phyloP scores from a whole-genome alignment of 2,329 filamentous ascomycete genomes.

The Cytospora piceicola region DNA sequence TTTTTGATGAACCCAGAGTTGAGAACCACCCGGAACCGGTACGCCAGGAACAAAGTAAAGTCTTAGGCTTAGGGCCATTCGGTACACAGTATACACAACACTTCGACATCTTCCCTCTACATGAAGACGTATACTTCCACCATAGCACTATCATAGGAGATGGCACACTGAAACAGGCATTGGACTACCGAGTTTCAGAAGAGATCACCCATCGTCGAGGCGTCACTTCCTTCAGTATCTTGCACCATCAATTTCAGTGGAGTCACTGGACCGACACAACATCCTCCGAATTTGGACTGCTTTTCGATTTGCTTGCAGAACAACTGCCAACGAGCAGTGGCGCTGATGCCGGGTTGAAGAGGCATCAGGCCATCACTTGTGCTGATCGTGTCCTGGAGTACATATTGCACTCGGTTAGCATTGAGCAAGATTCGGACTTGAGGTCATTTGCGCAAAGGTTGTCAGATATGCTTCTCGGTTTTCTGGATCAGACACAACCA shows the following conservation, averaged over 20 bases:
- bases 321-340: constrained; percentile 40
- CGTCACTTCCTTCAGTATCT: constrained; percentile 50
- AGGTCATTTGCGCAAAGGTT: constrained; percentile 50
- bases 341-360: constrained; percentile 29
- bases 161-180: constrained; percentile 50
- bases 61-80: constrained; percentile 62
- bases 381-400: constrained; percentile 54
- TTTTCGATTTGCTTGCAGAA: constrained; percentile 63
- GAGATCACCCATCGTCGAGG: constrained; percentile 37
- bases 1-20: constrained; percentile 33
- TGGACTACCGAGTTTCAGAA: constrained; percentile 33
- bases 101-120: constrained; percentile 65
- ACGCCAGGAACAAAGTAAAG: constrained; percentile 40
- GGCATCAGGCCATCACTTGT: constrained; percentile 19
- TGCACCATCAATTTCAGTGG: constrained; percentile 57
- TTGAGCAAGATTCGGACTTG: constrained; percentile 41
- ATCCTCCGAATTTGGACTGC: constrained; percentile 64
- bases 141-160: constrained; percentile 61
- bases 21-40: constrained; percentile 33
- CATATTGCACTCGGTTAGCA: constrained; percentile 47
- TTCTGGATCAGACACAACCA: constrained; percentile 12
- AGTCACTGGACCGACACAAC: constrained; percentile 58
- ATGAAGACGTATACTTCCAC: constrained; percentile 61
- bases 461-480: constrained; percentile 45
- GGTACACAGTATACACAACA: constrained; percentile 65